phyloP scores from a whole-genome alignment of 495 filamentous ascomycete genomes.

The Astrocystis sublimbata region DNA sequence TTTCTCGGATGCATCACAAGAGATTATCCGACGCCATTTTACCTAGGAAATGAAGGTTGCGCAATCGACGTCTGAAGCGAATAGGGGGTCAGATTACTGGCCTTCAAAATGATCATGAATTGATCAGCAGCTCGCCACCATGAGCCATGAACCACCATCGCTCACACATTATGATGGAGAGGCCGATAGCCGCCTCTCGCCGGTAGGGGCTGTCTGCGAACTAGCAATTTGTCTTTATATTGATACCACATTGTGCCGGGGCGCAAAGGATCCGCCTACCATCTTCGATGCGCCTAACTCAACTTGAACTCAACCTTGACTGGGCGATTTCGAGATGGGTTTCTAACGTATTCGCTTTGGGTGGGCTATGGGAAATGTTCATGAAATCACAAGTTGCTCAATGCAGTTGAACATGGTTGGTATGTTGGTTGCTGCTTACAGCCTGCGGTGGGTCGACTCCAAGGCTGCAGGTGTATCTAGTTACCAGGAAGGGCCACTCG shows the following conservation, averaged over 20 bases:
- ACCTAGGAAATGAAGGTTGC: conserved; percentile 38
- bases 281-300: background rate
- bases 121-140: background rate
- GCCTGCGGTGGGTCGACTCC: background rate
- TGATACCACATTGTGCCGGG: conserved; percentile 15
- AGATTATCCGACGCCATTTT: conserved; percentile 72
- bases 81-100: too few species aligned
- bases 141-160: background rate
- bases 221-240: conserved; percentile 12
- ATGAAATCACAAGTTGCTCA: background rate
- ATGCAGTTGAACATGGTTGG: background rate
- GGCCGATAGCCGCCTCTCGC: background rate
- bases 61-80: conserved; percentile 5
- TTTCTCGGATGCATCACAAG: conserved; percentile 73
- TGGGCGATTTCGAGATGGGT: background rate
- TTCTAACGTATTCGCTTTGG: background rate
- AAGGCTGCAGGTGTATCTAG: background rate
- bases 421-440: background rate
- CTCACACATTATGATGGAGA: background rate
- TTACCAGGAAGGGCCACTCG: background rate
- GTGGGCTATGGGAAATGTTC: background rate
- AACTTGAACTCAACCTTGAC: background rate
- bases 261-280: background rate
- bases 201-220: background rate
- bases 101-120: too few species aligned